Evolutionary conservation across 2,329 filamentous ascomycete genomes (phyloP).

Genomic region (Zymoseptoria pseudotritici): DNA sequence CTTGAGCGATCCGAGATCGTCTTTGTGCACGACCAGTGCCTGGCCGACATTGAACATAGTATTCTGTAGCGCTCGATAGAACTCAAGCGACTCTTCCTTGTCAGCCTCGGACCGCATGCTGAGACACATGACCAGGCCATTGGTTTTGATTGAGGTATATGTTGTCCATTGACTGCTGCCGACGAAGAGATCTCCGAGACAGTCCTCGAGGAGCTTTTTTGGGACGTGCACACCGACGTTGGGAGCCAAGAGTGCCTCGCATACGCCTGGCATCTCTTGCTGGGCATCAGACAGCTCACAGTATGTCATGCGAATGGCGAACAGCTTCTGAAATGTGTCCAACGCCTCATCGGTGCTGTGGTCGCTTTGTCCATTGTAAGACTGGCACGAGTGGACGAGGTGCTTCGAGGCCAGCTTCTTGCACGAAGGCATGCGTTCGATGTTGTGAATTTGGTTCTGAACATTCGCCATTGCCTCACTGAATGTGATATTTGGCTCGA

Average conservation of each 20-base stretch:
- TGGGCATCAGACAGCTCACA: constrained; percentile 54
- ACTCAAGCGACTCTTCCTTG: constrained; percentile 33
- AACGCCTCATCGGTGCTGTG: constrained; percentile 18
- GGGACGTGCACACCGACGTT: constrained; percentile 24
- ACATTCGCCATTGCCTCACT: constrained; percentile 26
- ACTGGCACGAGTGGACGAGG: constrained; percentile 48
- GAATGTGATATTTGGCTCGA: constrained; percentile 1
- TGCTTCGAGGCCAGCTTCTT: constrained; percentile 45
- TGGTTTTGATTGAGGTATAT: constrained; percentile 55
- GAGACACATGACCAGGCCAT: constrained; percentile 55
- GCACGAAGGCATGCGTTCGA: constrained; percentile 45
- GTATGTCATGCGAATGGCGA: constrained; percentile 54
- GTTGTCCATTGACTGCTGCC: constrained; percentile 52
- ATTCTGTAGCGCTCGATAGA: constrained; percentile 11
- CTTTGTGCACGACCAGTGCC: constrained; percentile 4
- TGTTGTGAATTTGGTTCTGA: constrained; percentile 36
- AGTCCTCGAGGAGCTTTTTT: constrained; percentile 39
- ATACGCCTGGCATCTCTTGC: constrained; percentile 44
- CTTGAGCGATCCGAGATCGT: constrained; percentile 10
- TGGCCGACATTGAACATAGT: constrained; percentile 1
- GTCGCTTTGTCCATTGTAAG: constrained; percentile 34
- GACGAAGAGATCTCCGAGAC: constrained; percentile 45
- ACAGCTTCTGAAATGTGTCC: constrained; percentile 42
- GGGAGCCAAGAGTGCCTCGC: constrained; percentile 40
- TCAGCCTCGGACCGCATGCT: constrained; percentile 53